These are phyloP conservation scores for Cadophora sp. DNA, from an alignment of 2,329 filamentous ascomycete genomes.

Conservation along the genomic window DNA sequence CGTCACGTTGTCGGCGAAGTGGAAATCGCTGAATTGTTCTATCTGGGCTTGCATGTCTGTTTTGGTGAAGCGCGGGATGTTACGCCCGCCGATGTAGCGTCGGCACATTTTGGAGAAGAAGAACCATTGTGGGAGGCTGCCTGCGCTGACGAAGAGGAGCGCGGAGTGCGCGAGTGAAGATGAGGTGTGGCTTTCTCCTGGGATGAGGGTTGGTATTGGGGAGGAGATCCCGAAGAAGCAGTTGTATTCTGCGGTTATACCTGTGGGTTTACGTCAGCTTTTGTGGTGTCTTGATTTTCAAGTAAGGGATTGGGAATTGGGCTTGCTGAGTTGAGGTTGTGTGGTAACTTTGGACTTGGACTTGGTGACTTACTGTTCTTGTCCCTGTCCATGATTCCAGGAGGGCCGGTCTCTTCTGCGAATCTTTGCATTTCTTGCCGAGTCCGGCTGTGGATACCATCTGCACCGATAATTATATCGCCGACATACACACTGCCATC, in stretches of 20 bases:
- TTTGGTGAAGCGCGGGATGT: constrained; percentile 35
- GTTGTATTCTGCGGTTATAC: neutral
- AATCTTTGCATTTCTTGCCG: constrained; percentile 45
- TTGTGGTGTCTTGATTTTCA: neutral
- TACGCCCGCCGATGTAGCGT: constrained; percentile 17
- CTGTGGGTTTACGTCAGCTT: neutral
- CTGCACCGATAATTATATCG: constrained; percentile 40
- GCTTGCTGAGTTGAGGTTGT: too few species aligned
- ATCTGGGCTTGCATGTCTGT: constrained; percentile 25
- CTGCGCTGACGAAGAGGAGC: neutral
- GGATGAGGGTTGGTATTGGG: neutral
- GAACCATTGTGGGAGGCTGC: constrained; percentile 34
- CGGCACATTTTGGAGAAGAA: constrained; percentile 35
- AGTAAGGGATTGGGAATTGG: too few species aligned
- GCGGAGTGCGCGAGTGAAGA: neutral
- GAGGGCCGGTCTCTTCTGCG: constrained; percentile 35
- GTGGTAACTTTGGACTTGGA: constrained; percentile 1
- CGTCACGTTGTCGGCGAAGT: constrained; percentile 12
- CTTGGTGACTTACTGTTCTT: constrained; percentile 29
- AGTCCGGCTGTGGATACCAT: constrained; percentile 38
- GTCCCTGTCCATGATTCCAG: constrained; percentile 31
- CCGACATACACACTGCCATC: constrained; percentile 36
- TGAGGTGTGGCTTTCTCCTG: neutral
- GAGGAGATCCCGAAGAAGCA: neutral
- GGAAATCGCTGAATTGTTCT: constrained; percentile 3